Evolutionary conservation across 768 basidiomycete species (phyloP), one percentile per base, ranked within the genome.

Genomic region (Cystofilobasidium capitatum): DNA sequence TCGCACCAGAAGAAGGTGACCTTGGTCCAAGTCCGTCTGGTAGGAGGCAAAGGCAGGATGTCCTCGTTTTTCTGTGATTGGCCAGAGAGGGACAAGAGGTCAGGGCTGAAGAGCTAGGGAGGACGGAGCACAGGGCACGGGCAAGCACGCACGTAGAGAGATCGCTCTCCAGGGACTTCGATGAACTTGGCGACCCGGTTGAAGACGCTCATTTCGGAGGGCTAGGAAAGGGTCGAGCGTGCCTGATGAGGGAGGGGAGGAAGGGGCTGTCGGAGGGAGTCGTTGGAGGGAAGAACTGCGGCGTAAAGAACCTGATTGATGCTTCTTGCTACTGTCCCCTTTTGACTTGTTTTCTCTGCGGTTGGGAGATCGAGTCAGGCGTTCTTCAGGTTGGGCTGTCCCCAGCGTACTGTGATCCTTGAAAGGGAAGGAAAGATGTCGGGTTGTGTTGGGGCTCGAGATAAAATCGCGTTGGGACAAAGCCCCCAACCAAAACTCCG

Each of bases 51-150:
- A 14, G 68, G 68, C 17, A 35, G 16, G 57, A 69, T 64, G 47
- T 68, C 66, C n/a, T 68, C 66, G 66, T 68, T 68, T 39, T 45
- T 58, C 64, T 65, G 37, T 20, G 12, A 1, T n/a, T 2, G 33
- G 9, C 1, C 24, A 35, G 22, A 20, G 29, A 31, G n/a, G n/a
- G 22, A 55, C 17, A 31, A 29, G 31, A 24, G 39, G 29, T 16
- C 33, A 35, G 24, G 49, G 36, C 24, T 33, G 26, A 39, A 51
- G 9, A 20, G 29, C 6, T 37, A 42, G n/a, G 42, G 45, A 5
- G 14, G 59, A 61, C n/a, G 10, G 33, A 37, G 16, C 58, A n/a
- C 33, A 35, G 33, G 58, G 37, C 3, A 36, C 3, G 35, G 26
- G 10, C 58, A 17, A 59, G 42, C 22, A 22, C 47, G 22, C 47